These are phyloP conservation scores for Annulohypoxylon moriforme DNA, from an alignment of 495 filamentous ascomycete species.

Conservation along the genomic window DNA sequence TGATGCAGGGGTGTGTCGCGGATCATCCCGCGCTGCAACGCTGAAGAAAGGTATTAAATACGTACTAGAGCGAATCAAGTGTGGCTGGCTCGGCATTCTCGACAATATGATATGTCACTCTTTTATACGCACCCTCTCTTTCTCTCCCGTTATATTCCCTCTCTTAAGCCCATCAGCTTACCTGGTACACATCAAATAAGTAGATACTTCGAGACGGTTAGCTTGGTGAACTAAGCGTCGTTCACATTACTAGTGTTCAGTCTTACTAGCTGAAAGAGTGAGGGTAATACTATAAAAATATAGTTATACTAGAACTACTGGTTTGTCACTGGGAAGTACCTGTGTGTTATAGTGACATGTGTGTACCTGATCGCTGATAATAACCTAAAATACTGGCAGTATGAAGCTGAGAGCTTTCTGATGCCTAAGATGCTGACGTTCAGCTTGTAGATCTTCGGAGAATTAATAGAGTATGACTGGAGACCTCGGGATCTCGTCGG, in stretches of 20 bases:
- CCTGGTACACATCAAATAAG: background rate
- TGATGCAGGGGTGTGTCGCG: conserved; percentile 42
- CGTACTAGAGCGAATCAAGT: background rate
- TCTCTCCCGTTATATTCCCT: background rate
- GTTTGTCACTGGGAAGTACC: too few species aligned
- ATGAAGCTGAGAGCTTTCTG: background rate
- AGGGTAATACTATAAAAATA: background rate
- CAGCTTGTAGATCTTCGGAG: conserved; percentile 21
- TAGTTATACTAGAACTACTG: background rate
- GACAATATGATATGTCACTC: conserved; percentile 15
- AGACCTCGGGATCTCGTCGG: conserved; percentile 1
- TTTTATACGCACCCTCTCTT: background rate
- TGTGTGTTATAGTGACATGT: background rate
- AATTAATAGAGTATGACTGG: conserved; percentile 17
- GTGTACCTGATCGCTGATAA: background rate
- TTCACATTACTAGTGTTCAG: background rate
- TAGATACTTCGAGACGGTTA: background rate
- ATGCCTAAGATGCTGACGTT: background rate
- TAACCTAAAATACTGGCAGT: background rate
- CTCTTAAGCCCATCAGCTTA: background rate
- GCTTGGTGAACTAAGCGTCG: background rate
- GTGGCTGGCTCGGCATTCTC: background rate
- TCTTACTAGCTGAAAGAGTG: background rate
- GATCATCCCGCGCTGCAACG: conserved; percentile 35
- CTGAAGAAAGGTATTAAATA: background rate